Percentiles rank a stretch among this genome's conserved stretches.
phyloP scores from a whole-genome alignment of 2,329 filamentous ascomycete species.

The Amauroascus niger region DNA sequence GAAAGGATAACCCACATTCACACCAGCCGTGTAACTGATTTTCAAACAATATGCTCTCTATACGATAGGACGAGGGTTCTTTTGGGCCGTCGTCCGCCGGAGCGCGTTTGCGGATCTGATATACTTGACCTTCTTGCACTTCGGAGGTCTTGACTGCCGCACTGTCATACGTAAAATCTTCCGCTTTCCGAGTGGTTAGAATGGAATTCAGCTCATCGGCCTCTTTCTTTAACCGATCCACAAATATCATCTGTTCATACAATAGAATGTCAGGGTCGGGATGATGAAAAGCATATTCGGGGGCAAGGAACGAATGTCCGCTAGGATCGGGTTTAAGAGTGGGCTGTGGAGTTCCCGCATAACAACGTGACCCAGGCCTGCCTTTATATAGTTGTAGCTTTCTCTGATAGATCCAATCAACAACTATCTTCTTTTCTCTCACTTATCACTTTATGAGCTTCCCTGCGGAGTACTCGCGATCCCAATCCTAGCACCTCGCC shows the following conservation, averaged over 20 bases:
- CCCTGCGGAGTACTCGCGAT: too few species aligned
- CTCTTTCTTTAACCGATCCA: slow-evolving; percentile 27
- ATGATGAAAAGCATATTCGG: slow-evolving; percentile 35
- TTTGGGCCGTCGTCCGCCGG: not conserved
- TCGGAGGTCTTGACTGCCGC: slow-evolving; percentile 11
- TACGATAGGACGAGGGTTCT: slow-evolving; percentile 2
- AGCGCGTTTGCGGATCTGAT: not conserved
- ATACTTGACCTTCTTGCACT: not conserved
- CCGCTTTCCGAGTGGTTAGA: not conserved
- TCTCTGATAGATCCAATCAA: too few species aligned
- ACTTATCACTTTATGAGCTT: too few species aligned
- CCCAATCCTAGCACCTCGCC: too few species aligned
- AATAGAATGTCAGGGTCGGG: slow-evolving; percentile 35
- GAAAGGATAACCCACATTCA: slow-evolving; percentile 15
- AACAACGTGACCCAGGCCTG: too few species aligned
- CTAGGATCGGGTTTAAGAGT: slow-evolving; percentile 33
- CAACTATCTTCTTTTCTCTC: too few species aligned
- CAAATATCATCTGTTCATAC: slow-evolving; percentile 35
- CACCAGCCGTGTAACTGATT: slow-evolving; percentile 28
- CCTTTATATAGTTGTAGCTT: too few species aligned
- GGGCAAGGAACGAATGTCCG: slow-evolving; percentile 29
- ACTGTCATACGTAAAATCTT: not conserved
- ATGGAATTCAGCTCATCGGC: slow-evolving; percentile 13
- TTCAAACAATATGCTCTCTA: slow-evolving; percentile 24
- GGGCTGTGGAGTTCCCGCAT: slow-evolving; percentile 26